Conservation (phyloP, 805 yeast genomes). For the Saturnispora galanensis region DNA sequence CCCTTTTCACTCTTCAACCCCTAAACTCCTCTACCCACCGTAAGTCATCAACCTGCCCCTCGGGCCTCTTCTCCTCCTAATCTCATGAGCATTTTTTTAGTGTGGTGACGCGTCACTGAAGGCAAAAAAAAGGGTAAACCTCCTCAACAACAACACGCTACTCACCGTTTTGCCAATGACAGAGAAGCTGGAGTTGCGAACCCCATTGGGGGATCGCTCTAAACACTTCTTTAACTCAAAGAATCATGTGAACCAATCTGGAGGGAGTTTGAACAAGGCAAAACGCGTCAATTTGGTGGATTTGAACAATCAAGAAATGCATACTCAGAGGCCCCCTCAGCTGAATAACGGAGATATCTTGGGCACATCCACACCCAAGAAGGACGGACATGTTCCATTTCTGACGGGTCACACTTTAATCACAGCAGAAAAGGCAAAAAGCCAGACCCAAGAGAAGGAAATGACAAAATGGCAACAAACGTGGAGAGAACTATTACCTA, state of each 20-base stretch:
- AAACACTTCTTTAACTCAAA: conserved; percentile 1
- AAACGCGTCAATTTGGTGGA: conserved; percentile 6
- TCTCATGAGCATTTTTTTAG: neutral
- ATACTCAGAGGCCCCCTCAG: conserved; percentile 6
- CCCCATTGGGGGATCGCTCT: conserved; percentile 5
- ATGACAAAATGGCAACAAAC: conserved; percentile 47
- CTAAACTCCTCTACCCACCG: too few species aligned
- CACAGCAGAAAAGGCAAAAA: conserved; percentile 1
- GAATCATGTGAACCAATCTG: neutral
- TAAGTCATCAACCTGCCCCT: too few species aligned
- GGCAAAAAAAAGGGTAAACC: too few species aligned
- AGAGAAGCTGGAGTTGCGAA: conserved; percentile 3
- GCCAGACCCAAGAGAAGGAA: conserved; percentile 24
- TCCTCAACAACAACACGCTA: too few species aligned
- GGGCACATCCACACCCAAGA: conserved; percentile 15
- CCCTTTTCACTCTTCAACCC: too few species aligned
- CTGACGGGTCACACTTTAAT: conserved; percentile 2
- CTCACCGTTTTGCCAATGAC: neutral
- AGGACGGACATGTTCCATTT: conserved; percentile 12
- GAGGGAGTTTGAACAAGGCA: neutral
- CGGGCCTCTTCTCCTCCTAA: too few species aligned
- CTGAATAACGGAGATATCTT: conserved; percentile 5
- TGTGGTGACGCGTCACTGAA: conserved; percentile 1
- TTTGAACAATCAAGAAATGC: conserved; percentile 1
- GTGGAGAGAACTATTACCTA: conserved; percentile 51